These are phyloP conservation scores for Durio zibethinus DNA, from an alignment of 345 rosid species.

Conservation along the genomic window DNA sequence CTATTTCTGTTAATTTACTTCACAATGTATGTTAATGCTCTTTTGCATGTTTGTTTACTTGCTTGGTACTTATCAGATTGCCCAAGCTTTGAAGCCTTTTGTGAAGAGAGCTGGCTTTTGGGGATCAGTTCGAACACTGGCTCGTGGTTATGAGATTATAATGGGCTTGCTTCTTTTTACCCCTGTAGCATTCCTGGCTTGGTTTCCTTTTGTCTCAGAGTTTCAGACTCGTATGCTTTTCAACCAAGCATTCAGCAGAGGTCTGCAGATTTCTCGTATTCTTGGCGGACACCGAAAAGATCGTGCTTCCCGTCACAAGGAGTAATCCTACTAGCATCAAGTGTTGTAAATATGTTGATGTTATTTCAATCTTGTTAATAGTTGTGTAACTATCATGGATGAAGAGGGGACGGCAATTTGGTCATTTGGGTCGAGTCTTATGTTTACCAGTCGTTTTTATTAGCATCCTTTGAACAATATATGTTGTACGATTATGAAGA, in stretches of 20 bases:
- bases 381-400: background rate
- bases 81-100: constrained; percentile 87
- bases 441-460: background rate
- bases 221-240: constrained; percentile 99
- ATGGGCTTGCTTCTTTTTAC: constrained; percentile 96
- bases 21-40: background rate
- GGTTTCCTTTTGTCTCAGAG: constrained; percentile 98
- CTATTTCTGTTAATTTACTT: background rate
- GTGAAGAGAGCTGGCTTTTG: constrained; percentile 75
- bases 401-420: background rate
- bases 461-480: background rate
- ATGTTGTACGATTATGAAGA: background rate
- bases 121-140: constrained; percentile 86
- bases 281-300: constrained; percentile 92
- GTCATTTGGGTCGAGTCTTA: background rate
- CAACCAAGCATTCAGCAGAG: constrained; percentile 99
- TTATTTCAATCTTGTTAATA: background rate
- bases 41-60: background rate
- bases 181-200: constrained; percentile 95
- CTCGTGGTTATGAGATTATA: constrained; percentile 90
- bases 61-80: constrained; percentile 58
- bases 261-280: constrained; percentile 96
- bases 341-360: background rate
- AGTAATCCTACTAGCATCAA: constrained; percentile 26
- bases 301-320: constrained; percentile 72